Percentiles rank a stretch among this genome's conserved stretches.
Conservation (phyloP, 108 stramenopile species). For the Pseudonitzschia multiseries region DNA sequence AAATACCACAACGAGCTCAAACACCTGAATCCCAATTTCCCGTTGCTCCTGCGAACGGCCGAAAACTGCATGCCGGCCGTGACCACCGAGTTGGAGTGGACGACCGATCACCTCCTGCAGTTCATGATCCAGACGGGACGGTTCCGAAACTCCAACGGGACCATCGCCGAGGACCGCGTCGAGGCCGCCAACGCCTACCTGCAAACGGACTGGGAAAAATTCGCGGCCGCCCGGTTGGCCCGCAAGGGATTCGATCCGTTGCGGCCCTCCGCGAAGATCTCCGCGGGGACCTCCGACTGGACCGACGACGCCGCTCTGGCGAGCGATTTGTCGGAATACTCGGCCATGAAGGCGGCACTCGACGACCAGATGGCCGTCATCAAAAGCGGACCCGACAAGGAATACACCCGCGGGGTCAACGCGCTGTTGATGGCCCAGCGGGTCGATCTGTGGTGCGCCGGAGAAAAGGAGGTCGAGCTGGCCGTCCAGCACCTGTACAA, state of each 20-base stretch:
- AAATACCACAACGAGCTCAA: constrained; percentile 81
- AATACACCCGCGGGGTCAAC: constrained; percentile 74
- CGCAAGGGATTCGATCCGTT: constrained; percentile 77
- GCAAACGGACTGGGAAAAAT: constrained; percentile 48
- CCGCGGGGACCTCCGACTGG: too few relatives aligned
- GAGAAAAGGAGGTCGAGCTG: constrained; percentile 78
- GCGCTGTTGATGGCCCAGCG: constrained; percentile 83
- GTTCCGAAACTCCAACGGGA: constrained; percentile 72
- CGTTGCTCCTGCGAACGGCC: constrained; percentile 74
- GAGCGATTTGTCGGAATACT: constrained; percentile 49
- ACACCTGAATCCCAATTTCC: constrained; percentile 78
- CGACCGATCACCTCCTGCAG: constrained; percentile 71
- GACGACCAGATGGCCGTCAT: constrained; percentile 63
- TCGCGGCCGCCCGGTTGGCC: constrained; percentile 49
- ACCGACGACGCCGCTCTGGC: constrained; percentile 48
- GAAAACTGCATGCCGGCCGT: constrained; percentile 88
- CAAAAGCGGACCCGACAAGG: constrained; percentile 67
- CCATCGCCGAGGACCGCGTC: constrained; percentile 65
- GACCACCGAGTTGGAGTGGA: constrained; percentile 80
- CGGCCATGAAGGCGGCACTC: constrained; percentile 56
- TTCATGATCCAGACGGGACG: constrained; percentile 84
- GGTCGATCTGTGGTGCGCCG: constrained; percentile 89
- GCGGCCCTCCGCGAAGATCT: constrained; percentile 56
- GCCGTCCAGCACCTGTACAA: constrained; percentile 85
- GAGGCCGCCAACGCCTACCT: constrained; percentile 76